Base-by-base conservation (phyloP, 164 flowering plant species). In the Houttuynia cordata region DNA sequence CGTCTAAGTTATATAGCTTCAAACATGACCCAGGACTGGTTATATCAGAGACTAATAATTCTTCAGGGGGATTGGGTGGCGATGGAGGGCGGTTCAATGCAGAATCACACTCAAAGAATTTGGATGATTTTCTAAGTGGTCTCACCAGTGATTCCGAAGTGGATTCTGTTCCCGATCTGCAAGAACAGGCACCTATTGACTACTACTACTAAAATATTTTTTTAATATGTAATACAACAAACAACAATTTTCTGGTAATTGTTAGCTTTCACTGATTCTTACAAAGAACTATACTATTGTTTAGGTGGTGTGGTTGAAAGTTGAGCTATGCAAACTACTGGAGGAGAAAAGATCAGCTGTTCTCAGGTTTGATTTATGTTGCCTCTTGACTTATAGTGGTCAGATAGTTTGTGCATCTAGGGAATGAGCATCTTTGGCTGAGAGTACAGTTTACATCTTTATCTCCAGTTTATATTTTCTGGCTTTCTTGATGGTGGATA, bases 261-360 rank as follows among this genome's bases (percentile, higher is more conserved):
- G 2, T 30, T 30, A 30, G 6, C 6, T 2, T 30, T 30, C 37
- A 30, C 37, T 30, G 37, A 30, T 30, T 45, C 49, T 45, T 12
- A 45, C 2, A 17, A 17, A 1, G 49, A 45, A 17, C 4, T 12
- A 45, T 8, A 53, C 68, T 62, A 66, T 78, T 60, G 21, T 73
- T 69, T 88, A 92, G 98, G 86, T 86, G n/a, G 73, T 73, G 20
- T 86, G 95, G 92, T 58, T 90, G 80, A 93, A 87, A 81, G 97
- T 80, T 40, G 97, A 93, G 73, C 68, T 90, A 57, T 81, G 91
- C 79, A 86, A 76, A 60, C 66, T 85, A 75, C 75, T 93, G 75
- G 96, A 93, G 74, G 99, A 90, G 72, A 93, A 90, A 74, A 81
- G 95, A 77, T 73, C 83, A 19, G 85, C 97, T 23, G 57, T 72